Conservation (phyloP, 495 filamentous ascomycete genomes). For the Podospora anserina region DNA sequence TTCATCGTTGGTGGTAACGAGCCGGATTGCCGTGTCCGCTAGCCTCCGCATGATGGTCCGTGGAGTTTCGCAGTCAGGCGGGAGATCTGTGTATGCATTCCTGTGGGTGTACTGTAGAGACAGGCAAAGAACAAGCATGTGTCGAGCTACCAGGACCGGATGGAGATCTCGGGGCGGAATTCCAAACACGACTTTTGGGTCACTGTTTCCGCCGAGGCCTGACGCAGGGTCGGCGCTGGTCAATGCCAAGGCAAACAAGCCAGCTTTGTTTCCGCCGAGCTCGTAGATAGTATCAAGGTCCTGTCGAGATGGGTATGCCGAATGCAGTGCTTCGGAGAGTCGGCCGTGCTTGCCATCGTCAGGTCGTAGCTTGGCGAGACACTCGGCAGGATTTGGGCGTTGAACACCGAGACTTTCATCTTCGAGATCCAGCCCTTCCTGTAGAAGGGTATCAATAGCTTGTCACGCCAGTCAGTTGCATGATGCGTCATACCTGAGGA, state of each 20-base stretch:
- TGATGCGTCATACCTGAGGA: neutral
- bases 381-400: neutral
- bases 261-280: neutral
- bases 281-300: neutral
- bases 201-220: slow-evolving; percentile 7
- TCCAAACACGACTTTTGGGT: slow-evolving; percentile 29
- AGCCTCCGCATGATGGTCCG: slow-evolving; percentile 36
- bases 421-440: slow-evolving; percentile 2
- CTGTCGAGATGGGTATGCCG: neutral
- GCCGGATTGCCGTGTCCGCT: slow-evolving; percentile 36
- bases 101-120: slow-evolving; percentile 41
- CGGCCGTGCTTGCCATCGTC: neutral
- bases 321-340: neutral
- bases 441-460: neutral
- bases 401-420: neutral
- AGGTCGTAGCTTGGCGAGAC: neutral
- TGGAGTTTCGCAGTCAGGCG: slow-evolving; percentile 17
- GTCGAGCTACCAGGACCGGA: slow-evolving; percentile 46
- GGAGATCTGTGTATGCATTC: slow-evolving; percentile 19
- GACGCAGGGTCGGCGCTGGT: slow-evolving; percentile 12
- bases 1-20: slow-evolving; percentile 51
- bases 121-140: slow-evolving; percentile 43
- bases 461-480: neutral
- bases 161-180: slow-evolving; percentile 39
- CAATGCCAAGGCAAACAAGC: neutral